phyloP scores from a whole-genome alignment of 306 rosid genomes.

The Alnus rubra region DNA sequence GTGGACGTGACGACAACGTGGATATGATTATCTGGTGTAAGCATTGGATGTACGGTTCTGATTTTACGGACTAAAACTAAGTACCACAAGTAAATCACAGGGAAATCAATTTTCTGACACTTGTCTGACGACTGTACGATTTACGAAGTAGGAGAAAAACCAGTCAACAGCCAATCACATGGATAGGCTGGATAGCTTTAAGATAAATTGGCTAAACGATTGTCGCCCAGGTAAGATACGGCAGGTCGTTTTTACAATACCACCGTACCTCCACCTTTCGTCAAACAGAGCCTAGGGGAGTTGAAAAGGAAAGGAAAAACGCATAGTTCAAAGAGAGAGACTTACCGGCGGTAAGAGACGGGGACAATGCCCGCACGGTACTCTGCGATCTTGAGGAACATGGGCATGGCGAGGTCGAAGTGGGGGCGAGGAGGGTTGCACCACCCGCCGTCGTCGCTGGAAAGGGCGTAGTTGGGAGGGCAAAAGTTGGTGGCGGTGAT shows the following conservation, averaged over 20 bases:
- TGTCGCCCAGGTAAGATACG: neutral
- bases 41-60: constrained; percentile 1
- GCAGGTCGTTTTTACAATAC: neutral
- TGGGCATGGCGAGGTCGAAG: constrained; percentile 88
- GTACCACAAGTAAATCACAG: neutral
- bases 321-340: neutral
- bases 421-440: constrained; percentile 89
- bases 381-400: constrained; percentile 80
- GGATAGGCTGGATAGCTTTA: neutral
- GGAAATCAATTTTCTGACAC: neutral
- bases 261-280: neutral
- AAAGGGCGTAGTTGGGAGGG: constrained; percentile 59
- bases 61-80: neutral
- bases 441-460: constrained; percentile 87
- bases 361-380: constrained; percentile 93
- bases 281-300: neutral
- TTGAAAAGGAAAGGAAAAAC: neutral
- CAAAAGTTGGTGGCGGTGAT: constrained; percentile 84
- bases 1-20: neutral
- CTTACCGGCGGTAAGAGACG: constrained; percentile 72
- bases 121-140: neutral
- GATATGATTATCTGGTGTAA: neutral
- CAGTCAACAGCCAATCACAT: neutral
- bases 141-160: neutral
- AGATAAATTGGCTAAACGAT: neutral